A percentile compares a stretch with the other conserved stretches of the same genome.
These are phyloP conservation scores for Albizia julibrissin DNA, from an alignment of 306 rosid species.

Conservation along the genomic window DNA sequence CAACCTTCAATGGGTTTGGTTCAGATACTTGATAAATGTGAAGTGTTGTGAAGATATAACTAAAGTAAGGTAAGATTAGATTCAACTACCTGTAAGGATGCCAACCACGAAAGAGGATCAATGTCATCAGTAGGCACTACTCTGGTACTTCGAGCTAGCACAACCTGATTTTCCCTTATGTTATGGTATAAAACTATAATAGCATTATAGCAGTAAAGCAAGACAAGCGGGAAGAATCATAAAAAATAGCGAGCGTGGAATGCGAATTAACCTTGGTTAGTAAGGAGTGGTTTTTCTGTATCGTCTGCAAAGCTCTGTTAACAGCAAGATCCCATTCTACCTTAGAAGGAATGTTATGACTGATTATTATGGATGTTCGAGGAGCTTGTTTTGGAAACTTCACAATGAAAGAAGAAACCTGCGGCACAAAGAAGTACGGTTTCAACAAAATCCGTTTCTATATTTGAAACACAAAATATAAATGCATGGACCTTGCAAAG, in stretches of 20 bases:
- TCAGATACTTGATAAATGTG: slow-evolving; percentile 13
- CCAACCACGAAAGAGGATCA: slow-evolving; percentile 77
- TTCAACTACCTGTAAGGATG: slow-evolving; percentile 69
- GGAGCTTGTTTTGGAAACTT: slow-evolving; percentile 60
- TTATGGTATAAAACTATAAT: background rate
- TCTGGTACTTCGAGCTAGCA: slow-evolving; percentile 90
- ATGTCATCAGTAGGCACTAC: slow-evolving; percentile 67
- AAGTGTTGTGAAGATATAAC: background rate
- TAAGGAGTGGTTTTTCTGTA: slow-evolving; percentile 55
- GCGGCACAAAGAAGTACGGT: slow-evolving; percentile 28
- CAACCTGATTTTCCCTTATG: slow-evolving; percentile 66
- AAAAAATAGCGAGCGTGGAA: slow-evolving; percentile 20
- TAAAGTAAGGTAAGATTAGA: slow-evolving; percentile 11
- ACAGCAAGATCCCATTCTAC: slow-evolving; percentile 72
- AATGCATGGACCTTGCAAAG: slow-evolving; percentile 57
- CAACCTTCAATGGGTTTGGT: slow-evolving; percentile 56
- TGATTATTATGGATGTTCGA: slow-evolving; percentile 58
- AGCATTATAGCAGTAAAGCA: background rate
- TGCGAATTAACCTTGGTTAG: slow-evolving; percentile 57
- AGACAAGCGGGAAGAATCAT: background rate
- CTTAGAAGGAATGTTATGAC: slow-evolving; percentile 63
- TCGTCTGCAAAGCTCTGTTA: slow-evolving; percentile 70
- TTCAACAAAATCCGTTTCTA: slow-evolving; percentile 2
- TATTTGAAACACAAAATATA: background rate
- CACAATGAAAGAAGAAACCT: slow-evolving; percentile 71